Conservation (phyloP, 768 basidiomycete species). For the Termitomyces bulborhizus region DNA sequence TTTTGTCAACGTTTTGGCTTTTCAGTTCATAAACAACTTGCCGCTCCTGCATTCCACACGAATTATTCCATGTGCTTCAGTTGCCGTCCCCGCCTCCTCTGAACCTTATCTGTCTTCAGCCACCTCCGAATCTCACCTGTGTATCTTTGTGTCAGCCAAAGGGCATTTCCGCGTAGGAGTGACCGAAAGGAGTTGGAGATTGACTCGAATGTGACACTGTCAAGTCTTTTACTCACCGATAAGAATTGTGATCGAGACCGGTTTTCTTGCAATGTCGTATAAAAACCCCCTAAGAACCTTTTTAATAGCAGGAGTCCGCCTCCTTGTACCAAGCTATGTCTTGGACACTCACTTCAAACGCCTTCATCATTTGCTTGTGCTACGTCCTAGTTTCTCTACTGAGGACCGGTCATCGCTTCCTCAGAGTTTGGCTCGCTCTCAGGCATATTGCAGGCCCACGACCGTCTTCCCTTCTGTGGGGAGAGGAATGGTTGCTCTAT, state of each 20-base stretch:
- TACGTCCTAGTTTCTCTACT: slow-evolving; percentile 24
- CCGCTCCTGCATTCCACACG: slow-evolving; percentile 3
- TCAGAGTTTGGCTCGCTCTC: slow-evolving; percentile 27
- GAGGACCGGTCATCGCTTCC: slow-evolving; percentile 27
- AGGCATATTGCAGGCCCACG: slow-evolving; percentile 47
- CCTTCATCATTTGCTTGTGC: slow-evolving; percentile 20
- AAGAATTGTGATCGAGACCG: slow-evolving; percentile 14
- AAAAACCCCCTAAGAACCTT: slow-evolving; percentile 7
- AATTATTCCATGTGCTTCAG: not conserved
- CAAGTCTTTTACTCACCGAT: not conserved
- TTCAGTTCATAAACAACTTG: not conserved
- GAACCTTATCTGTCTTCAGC: not conserved
- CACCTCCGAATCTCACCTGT: not conserved
- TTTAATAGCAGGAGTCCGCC: not conserved
- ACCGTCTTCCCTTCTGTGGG: slow-evolving; percentile 48
- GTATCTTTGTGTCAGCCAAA: not conserved
- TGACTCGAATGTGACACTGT: not conserved
- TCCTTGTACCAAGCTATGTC: slow-evolving; percentile 16
- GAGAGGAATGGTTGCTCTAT: slow-evolving; percentile 55
- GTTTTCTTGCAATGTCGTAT: not conserved
- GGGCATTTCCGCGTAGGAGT: not conserved
- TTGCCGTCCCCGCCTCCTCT: not conserved
- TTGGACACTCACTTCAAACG: slow-evolving; percentile 18
- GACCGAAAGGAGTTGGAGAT: not conserved
- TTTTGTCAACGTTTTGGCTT: not conserved